Base-by-base conservation (phyloP, 345 rosid genomes). In the Murraya paniculata region DNA sequence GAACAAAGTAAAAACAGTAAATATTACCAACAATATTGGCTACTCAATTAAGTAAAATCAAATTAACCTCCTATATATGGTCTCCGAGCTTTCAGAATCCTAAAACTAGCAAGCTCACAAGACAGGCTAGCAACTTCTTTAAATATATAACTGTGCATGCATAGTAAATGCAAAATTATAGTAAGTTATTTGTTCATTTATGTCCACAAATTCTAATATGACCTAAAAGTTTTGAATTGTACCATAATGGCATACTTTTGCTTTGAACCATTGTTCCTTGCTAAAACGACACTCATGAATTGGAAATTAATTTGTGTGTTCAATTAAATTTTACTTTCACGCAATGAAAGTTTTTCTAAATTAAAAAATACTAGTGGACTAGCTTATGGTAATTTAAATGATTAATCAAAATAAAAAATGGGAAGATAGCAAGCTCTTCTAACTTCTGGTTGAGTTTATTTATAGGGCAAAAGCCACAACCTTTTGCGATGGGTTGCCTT, bases 401-500 rank as follows among this genome's bases (percentile, higher is more conserved):
- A 74, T 61, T 53, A 53, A 53, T 53, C 22, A 53, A 21, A 27
- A 62, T 30, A 50, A 30, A 16, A 36, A 78, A 53, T 68, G 72
- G 72, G 72, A 7, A 62, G 45, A 41, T 78, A 65, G 48, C 56
- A 21, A 39, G 74, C 45, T 75, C 58, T 58, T 38, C 19, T 61
- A 72, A 39, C 75, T 76, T 67, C 31, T 19, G 28, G n/a, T 68
- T 35, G 25, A 14, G 19, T 62, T 65, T 71, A 53, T 59, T 50
- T 39, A 30, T 50, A 38, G 58, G 74, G 57, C 62, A 83, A 80
- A 83, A 77, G 72, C 31, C 64, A 55, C 25, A 83, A 50, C 76
- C 81, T 80, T 83, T 80, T 80, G 64, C 14, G 25, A 65, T 36
- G 38, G 55, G 64, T 77, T 78, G 76, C 79, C 24, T 66, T 53